Evolutionary conservation across 306 rosid species (phyloP).

Genomic region (Ceratonia siliqua): DNA sequence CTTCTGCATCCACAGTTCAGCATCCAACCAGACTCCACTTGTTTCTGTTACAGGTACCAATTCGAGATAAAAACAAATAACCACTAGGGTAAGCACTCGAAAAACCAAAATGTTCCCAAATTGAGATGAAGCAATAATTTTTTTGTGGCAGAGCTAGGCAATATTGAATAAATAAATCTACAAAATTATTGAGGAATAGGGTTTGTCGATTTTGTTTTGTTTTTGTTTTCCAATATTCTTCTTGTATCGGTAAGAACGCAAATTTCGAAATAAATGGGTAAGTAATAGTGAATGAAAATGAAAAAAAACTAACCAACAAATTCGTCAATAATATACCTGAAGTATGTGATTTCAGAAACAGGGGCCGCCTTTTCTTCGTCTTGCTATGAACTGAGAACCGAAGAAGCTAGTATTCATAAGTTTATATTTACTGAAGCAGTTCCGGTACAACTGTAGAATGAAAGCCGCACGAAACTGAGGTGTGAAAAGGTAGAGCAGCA

Average conservation of each 20-base stretch:
- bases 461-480: background rate
- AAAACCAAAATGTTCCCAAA: conserved; percentile 1
- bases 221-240: background rate
- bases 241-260: background rate
- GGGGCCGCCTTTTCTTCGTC: background rate
- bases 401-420: background rate
- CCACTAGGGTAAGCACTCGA: background rate
- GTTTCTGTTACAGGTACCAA: background rate
- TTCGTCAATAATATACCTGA: background rate
- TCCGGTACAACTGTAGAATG: background rate
- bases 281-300: background rate
- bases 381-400: conserved; percentile 11
- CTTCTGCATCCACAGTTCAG: conserved; percentile 36
- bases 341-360: conserved; percentile 8
- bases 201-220: background rate
- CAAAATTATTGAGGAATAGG: background rate
- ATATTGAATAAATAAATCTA: conserved; percentile 8
- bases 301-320: conserved; percentile 21
- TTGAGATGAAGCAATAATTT: background rate
- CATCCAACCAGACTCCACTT: conserved; percentile 14
- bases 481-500: conserved; percentile 23
- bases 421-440: no score
- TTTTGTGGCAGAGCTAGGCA: background rate
- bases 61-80: background rate
- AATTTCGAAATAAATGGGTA: background rate